Conservation (phyloP, 192 early-diverging fungal genomes). For the Podila minutissima region DNA sequence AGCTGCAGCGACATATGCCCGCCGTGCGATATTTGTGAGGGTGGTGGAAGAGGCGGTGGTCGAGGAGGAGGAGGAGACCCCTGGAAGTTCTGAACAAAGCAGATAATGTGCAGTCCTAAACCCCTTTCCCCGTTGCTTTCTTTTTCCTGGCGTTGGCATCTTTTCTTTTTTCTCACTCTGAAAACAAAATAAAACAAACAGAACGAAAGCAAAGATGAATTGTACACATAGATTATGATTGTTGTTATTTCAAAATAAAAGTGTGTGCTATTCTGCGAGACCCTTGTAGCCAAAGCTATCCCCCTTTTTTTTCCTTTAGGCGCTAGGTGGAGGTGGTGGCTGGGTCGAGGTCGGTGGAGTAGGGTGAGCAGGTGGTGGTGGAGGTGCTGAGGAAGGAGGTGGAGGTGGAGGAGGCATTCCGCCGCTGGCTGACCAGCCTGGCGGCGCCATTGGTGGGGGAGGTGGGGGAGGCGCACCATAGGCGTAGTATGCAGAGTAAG, state of each 20-base stretch:
- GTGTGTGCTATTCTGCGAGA: neutral
- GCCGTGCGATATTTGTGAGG: conserved; percentile 9
- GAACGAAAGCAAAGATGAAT: too few species aligned
- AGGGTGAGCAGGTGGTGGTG: conserved; percentile 50
- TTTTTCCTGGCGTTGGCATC: too few species aligned
- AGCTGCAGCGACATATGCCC: conserved; percentile 25
- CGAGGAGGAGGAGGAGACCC: too few species aligned
- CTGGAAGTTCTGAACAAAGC: too few species aligned
- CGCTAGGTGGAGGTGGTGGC: conserved; percentile 50
- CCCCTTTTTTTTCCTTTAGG: neutral
- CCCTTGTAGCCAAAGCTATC: neutral
- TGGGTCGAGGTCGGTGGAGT: conserved; percentile 47
- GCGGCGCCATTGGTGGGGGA: conserved; percentile 20
- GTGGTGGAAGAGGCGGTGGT: neutral
- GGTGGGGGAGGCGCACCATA: conserved; percentile 1
- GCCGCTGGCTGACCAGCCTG: conserved; percentile 18
- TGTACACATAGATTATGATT: too few species aligned
- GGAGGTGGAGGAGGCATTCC: conserved; percentile 49
- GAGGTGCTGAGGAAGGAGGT: conserved; percentile 43
- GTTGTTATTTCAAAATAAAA: neutral
- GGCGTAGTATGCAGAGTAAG: conserved; percentile 3
- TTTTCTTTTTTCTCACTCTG: too few species aligned
- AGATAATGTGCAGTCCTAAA: too few species aligned
- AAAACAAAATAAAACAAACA: too few species aligned
- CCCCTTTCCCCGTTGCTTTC: too few species aligned